These are phyloP conservation scores for Rhodamnia argentea DNA, from an alignment of 345 rosid genomes.

Conservation along the genomic window DNA sequence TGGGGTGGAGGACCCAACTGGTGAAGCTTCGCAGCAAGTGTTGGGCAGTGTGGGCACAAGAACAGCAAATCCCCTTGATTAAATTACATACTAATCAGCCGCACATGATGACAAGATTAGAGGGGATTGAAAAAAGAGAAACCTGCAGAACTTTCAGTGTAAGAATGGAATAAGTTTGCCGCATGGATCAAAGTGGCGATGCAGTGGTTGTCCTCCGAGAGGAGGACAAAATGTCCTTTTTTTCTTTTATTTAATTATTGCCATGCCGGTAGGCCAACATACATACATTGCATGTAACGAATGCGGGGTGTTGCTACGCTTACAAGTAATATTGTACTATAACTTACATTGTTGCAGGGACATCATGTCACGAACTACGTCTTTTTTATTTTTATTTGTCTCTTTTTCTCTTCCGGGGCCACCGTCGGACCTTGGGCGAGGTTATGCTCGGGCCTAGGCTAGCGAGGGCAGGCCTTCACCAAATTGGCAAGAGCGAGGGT, in stretches of 20 bases:
- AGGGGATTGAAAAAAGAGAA: background rate
- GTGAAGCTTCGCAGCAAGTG: background rate
- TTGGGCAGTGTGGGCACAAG: background rate
- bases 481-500: no score
- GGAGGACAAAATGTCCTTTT: background rate
- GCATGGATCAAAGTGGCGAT: background rate
- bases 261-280: background rate
- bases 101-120: background rate
- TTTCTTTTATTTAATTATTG: background rate
- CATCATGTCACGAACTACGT: background rate
- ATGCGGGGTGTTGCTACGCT: background rate
- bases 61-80: background rate
- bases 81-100: background rate
- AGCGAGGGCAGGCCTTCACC: no score
- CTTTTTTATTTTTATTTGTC: background rate
- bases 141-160: background rate
- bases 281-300: background rate
- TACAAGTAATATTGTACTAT: background rate
- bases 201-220: background rate
- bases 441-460: no score
- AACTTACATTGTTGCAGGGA: background rate
- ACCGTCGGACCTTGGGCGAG: no score
- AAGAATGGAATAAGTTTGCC: background rate
- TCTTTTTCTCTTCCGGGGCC: no score
- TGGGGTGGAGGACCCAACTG: background rate